Evolutionary conservation across 2,329 filamentous ascomycete genomes (phyloP), one percentile per base, ranked within the genome.

Genomic region (Chalaropsis ovoidea): DNA sequence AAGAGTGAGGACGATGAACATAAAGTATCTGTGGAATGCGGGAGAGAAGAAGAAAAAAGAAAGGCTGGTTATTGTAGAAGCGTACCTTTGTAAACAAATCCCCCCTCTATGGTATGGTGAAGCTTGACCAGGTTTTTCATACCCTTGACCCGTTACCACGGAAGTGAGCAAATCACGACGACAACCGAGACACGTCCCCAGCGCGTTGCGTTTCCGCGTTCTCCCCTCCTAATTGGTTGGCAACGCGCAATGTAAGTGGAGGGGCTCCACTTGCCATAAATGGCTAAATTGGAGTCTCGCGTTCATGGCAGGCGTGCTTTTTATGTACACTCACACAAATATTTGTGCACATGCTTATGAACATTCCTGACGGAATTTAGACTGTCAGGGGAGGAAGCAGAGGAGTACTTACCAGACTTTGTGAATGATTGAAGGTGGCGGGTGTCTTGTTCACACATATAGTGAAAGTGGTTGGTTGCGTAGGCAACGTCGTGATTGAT

Each of bases 131-230:
- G 22, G 22, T 15, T 56, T 56, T 35, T 56, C 52, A 56, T 31
- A 56, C 52, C 52, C 52, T 56, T 27, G 52, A 27, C 52, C 52
- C 24, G 52, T 56, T 56, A 56, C 52, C 52, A 56, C 52, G 52
- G 52, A 56, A 56, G 52, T 56, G 52, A 27, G 52, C 52, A 56
- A 27, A 56, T 27, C 11, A 19, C 52, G 52, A 56, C 24, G 52
- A 27, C 52, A 56, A 31, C 52, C 45, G 22, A 49, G 45, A 49
- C 45, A 27, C 52, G 52, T 27, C 52, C 22, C 52, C 22, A 56
- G 52, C 52, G 52, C 52, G 52, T 31, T 35, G 15, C 27, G 11
- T 31, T 5, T 35, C 1, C 3, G 15, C 22, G 52, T 49, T 2
- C 17, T 11, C 22, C 22, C 24, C 11, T 31, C 17, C 22, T 35